These are phyloP conservation scores for Akanthomyces lecanii DNA, from an alignment of 2,329 filamentous ascomycete species.

Conservation along the genomic window DNA sequence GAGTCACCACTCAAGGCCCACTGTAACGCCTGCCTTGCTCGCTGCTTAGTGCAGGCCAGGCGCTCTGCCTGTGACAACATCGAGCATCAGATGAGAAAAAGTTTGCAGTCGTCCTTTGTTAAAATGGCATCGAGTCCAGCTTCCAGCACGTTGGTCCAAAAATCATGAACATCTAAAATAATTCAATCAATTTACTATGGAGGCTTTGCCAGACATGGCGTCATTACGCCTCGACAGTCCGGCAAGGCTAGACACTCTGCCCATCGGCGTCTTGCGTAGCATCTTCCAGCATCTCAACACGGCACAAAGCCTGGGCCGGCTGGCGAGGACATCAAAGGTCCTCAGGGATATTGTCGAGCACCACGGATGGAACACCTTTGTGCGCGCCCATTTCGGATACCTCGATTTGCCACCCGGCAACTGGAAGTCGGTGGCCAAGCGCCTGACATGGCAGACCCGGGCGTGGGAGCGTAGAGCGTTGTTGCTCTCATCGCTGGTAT, in stretches of 20 bases:
- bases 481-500: conserved; percentile 18
- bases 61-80: neutral
- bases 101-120: neutral
- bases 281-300: conserved; percentile 38
- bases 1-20: conserved; percentile 11
- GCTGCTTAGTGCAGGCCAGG: neutral
- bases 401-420: conserved; percentile 28
- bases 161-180: neutral
- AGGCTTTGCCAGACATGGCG: neutral
- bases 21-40: neutral
- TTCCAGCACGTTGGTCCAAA: neutral
- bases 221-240: conserved; percentile 6
- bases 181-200: conserved; percentile 1
- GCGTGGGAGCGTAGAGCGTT: conserved; percentile 42
- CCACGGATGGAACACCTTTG: conserved; percentile 42
- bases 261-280: conserved; percentile 39
- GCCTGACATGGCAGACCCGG: conserved; percentile 39
- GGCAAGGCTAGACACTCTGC: conserved; percentile 31
- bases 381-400: conserved; percentile 35
- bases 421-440: conserved; percentile 35
- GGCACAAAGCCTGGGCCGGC: conserved; percentile 35
- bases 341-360: conserved; percentile 32
- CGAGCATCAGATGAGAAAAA: neutral
- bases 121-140: neutral
- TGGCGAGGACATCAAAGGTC: conserved; percentile 32